Base-by-base conservation (phyloP, 371 early-diverging fungal genomes). In the Zopfochytrium polystomum region DNA sequence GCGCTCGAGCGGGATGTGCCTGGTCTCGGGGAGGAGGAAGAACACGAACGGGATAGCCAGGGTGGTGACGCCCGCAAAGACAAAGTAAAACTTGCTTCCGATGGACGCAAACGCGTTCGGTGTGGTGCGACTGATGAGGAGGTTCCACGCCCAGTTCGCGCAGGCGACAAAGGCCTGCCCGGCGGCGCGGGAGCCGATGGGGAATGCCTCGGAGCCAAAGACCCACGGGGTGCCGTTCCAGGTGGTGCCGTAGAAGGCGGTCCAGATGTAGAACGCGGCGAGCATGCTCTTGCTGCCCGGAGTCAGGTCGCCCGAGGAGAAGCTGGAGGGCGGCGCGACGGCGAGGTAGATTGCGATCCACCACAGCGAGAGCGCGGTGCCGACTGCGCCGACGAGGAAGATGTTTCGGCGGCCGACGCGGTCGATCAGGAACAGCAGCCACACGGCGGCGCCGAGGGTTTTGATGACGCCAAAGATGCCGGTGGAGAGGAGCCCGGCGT, bases 141-240 rank as follows among this genome's bases (percentile, higher is more conserved):
- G 74, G 74, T 90, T 93, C 67, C 84, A 85, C 18, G 85, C 66
- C 94, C 93, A 96, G 79, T 93, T 93, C 65, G 90, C 80, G 4
- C 90, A 86, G 31, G 95, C 93, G 15, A 90, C 87, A 26, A 91
- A 69, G 38, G 88, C 89, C 47, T 89, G 81, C 34, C 88, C 94
- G 75, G 91, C 92, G 59, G 90, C 85, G 47, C 77, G 66, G 44
- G 73, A 61, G 31, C 73, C 71, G 54, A 77, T 66, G 22, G 74
- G 74, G 66, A 74, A 82, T 54, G 86, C 82, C 65, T 96, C 96
- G 25, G 92, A 80, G 29, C 92, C 92, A 73, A 91, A 92, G 55
- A 90, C 85, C 96, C 95, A 95, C 23, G 88, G 91, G 45, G 89
- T 79, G 27, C 94, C 92, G 11, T 93, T 93, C 93, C 93, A 94